Conservation (phyloP, 306 rosid genomes). For the Cucurbita maxima region DNA sequence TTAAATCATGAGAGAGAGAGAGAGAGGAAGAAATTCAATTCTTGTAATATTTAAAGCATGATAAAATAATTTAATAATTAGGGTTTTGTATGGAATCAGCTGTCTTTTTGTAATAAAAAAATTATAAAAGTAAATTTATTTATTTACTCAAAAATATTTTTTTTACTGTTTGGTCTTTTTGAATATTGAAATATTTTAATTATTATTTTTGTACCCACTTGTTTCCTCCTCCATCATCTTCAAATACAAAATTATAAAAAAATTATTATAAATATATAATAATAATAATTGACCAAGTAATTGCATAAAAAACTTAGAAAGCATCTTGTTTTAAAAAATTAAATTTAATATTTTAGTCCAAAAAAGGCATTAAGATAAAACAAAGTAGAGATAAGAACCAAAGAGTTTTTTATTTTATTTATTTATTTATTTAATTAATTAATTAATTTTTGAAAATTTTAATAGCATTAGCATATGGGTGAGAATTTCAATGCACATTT, state of each 20-base stretch:
- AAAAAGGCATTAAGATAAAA: not conserved
- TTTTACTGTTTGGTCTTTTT: too few species aligned
- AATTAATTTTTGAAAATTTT: not conserved
- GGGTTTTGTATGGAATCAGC: conserved; percentile 64
- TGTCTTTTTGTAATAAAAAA: not conserved
- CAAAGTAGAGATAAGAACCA: conserved; percentile 6
- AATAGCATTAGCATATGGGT: conserved; percentile 12
- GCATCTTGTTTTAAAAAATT: conserved; percentile 17
- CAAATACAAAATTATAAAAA: not conserved
- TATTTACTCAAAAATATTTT: too few species aligned
- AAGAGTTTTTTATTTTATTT: not conserved
- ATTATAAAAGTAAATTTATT: too few species aligned
- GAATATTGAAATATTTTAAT: not conserved
- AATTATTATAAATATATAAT: not conserved
- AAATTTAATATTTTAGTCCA: not conserved
- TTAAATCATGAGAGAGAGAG: not conserved
- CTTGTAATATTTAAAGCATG: conserved; percentile 20
- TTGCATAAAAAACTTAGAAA: conserved; percentile 14
- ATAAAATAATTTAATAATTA: conserved; percentile 20
- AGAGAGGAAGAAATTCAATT: conserved; percentile 14
- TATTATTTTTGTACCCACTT: not conserved
- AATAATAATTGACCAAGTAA: conserved; percentile 18
- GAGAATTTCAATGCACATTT: conserved; percentile 34
- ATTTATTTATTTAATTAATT: not conserved
- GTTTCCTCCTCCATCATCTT: not conserved